Base-by-base conservation (phyloP, 1,284 basidiomycete genomes). In the Ceratobasidium sp. region DNA sequence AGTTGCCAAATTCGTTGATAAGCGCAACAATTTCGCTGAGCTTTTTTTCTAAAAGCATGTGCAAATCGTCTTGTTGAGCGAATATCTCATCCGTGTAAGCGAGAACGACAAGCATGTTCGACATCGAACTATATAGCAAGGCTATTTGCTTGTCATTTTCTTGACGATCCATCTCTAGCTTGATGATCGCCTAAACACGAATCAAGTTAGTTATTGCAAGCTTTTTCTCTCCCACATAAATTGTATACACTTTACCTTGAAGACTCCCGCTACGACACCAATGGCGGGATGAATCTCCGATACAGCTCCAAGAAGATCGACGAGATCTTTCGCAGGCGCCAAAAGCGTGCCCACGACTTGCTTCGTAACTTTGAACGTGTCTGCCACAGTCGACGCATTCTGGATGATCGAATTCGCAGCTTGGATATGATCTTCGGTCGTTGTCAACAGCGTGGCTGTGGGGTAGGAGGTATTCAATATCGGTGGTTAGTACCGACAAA, bases 1-100 rank as follows among this genome's bases (percentile, higher is more conserved):
- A 65, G 29, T 65, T 65, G 31, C 63, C 63, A 65, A 65, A 65
- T 29, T 65, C 31, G 17, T 65, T 65, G 15, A 65, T 65, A 5
- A 65, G 63, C 3, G 1, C 27, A 1, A 53, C 63, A 36, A 65
- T 65, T 27, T 65, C 63, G 19, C 51, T 29, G 17, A 65, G 63
- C 17, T 65, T 51, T 31, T 51, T 50, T 24, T 65, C 63, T 2
- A 65, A 17, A 22, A 51, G 63, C 3, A n/a, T 3, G 4, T 65
- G 63, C 31, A 65, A 24, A 9, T 48, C 29, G n/a, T 65, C 63
- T 19, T 51, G 45, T 47, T 48, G 63, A 19, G 17, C 19, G 29
- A 65, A 65, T 29, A 65, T n/a, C 22, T 65, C 48, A 29, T 65
- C 63, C 2, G 51, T 27, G 22, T 65, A 65, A 15, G 63, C 63